These are phyloP conservation scores for Rhizopogon vulgaris DNA, from an alignment of 768 basidiomycete species.

Conservation along the genomic window DNA sequence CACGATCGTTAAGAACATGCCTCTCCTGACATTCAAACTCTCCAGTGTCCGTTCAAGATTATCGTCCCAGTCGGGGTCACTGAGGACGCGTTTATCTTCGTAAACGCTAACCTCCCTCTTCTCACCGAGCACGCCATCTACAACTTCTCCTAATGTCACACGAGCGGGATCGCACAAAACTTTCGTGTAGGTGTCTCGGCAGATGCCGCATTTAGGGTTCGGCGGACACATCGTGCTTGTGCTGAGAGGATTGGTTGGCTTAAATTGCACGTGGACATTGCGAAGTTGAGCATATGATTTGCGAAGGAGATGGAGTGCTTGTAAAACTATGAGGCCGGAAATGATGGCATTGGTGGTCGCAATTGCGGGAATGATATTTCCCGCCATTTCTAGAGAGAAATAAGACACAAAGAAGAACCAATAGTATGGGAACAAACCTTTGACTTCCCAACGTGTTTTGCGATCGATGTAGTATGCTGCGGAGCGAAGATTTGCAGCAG, in stretches of 20 bases:
- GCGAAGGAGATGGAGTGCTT: conserved; percentile 80
- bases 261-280: conserved; percentile 75
- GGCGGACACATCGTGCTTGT: conserved; percentile 61
- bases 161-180: conserved; percentile 68
- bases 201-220: conserved; percentile 77
- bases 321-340: conserved; percentile 90
- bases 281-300: conserved; percentile 55
- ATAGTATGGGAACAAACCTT: conserved; percentile 49
- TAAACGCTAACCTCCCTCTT: conserved; percentile 70
- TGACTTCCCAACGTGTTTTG: conserved; percentile 95
- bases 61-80: conserved; percentile 93
- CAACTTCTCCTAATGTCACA: conserved; percentile 65
- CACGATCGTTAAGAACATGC: conserved; percentile 83
- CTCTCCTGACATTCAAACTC: conserved; percentile 71
- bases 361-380: conserved; percentile 98
- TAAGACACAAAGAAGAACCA: neutral
- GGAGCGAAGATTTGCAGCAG: conserved; percentile 88
- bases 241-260: conserved; percentile 72
- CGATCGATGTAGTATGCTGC: conserved; percentile 82
- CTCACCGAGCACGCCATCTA: conserved; percentile 57
- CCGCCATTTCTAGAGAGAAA: conserved; percentile 81
- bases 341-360: conserved; percentile 98
- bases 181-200: conserved; percentile 75
- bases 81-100: conserved; percentile 81
- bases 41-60: conserved; percentile 77